Conservation (phyloP, 805 yeast genomes). For the Ogataea zsoltii region DNA sequence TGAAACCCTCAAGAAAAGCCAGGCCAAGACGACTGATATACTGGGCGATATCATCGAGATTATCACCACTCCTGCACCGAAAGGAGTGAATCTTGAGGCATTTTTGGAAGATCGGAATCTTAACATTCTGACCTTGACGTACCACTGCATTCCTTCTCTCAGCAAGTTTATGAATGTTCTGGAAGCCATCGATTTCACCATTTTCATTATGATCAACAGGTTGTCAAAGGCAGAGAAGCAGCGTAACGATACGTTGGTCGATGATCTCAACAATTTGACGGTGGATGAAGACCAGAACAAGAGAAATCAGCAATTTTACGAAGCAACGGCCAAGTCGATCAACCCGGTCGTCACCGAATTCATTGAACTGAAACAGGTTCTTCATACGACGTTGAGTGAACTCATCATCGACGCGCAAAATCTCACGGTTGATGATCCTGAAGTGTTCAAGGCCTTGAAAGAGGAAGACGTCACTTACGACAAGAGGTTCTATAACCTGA, state of each 20-base stretch:
- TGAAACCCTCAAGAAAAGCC: conserved; percentile 37
- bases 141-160: conserved; percentile 51
- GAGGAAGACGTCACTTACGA: conserved; percentile 52
- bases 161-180: conserved; percentile 51
- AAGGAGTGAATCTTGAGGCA: conserved; percentile 18
- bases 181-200: conserved; percentile 63
- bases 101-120: conserved; percentile 47
- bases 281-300: conserved; percentile 20
- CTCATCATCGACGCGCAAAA: conserved; percentile 69
- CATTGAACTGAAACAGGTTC: conserved; percentile 68
- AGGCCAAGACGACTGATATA: conserved; percentile 39
- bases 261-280: conserved; percentile 20
- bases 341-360: conserved; percentile 65
- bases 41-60: conserved; percentile 44
- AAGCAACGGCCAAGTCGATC: conserved; percentile 33
- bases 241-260: conserved; percentile 27
- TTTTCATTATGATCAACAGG: conserved; percentile 40
- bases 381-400: conserved; percentile 60
- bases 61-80: conserved; percentile 41
- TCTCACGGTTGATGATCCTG: conserved; percentile 72
- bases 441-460: conserved; percentile 63
- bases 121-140: conserved; percentile 51
- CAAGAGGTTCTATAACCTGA: conserved; percentile 38
- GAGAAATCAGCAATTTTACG: conserved; percentile 31
- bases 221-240: conserved; percentile 20